Conservation (phyloP, 2,329 filamentous ascomycete species). For the Colletotrichum navitas region DNA sequence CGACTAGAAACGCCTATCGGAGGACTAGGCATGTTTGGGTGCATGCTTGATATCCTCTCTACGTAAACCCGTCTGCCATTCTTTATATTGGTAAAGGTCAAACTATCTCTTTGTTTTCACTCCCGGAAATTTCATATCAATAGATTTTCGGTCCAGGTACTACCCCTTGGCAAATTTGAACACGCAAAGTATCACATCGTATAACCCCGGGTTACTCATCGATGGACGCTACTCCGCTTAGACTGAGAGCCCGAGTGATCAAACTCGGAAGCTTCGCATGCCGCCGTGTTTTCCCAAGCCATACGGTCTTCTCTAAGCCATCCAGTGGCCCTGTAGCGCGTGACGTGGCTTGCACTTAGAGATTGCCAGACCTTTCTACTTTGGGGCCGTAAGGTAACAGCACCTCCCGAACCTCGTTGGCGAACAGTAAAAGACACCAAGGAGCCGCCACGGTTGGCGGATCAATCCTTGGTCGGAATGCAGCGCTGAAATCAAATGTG, state of each 20-base stretch:
- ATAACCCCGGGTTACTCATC: conserved; percentile 35
- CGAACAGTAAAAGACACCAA: not conserved
- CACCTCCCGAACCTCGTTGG: not conserved
- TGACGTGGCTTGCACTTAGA: not conserved
- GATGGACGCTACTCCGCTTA: conserved; percentile 33
- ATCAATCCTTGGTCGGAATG: not conserved
- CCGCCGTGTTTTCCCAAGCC: not conserved
- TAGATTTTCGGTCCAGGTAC: not conserved
- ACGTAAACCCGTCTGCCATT: not conserved
- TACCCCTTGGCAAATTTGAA: not conserved
- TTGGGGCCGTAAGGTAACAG: not conserved
- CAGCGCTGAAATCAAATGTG: not conserved
- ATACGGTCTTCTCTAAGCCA: too few relatives aligned
- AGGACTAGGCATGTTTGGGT: not conserved
- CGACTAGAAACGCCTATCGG: not conserved
- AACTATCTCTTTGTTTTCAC: not conserved
- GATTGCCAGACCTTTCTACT: not conserved
- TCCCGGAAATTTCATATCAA: not conserved
- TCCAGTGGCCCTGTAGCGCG: not conserved
- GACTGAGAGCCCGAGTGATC: too few relatives aligned
- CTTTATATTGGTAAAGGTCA: not conserved
- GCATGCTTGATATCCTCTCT: not conserved
- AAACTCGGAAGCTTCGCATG: not conserved
- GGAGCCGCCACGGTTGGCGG: not conserved
- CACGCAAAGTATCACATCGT: not conserved